Evolutionary conservation across 768 basidiomycete species (phyloP).

Genomic region (Lyophyllum shimeji): DNA sequence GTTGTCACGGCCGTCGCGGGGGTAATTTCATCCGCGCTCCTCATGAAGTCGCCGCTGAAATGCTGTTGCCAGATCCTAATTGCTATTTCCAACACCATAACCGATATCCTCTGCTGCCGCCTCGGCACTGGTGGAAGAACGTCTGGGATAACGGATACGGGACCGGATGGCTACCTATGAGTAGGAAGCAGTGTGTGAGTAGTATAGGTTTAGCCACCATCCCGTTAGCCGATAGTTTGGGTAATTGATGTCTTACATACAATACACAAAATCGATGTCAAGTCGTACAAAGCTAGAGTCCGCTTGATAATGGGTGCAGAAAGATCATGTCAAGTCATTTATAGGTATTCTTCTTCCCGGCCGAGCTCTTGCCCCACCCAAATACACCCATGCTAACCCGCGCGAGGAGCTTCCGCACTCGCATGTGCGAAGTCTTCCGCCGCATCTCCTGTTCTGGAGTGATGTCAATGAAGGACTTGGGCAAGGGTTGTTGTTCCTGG

Average conservation of each 20-base stretch:
- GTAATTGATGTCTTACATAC: conserved; percentile 54
- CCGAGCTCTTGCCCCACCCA: conserved; percentile 18
- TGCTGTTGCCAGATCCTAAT: not conserved
- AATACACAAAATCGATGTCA: conserved; percentile 52
- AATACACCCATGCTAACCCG: conserved; percentile 19
- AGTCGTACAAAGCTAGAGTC: conserved; percentile 13
- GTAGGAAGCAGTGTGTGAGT: too few relatives aligned
- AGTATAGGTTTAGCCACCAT: too few relatives aligned
- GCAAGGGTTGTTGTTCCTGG: conserved; percentile 1
- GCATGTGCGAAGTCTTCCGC: not conserved
- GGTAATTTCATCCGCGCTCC: conserved; percentile 43
- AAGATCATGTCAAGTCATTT: conserved; percentile 4
- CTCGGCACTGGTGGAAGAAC: not conserved
- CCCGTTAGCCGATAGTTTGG: not conserved
- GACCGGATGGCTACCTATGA: too few relatives aligned
- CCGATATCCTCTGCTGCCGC: not conserved
- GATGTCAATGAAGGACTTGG: conserved; percentile 39
- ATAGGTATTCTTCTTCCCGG: conserved; percentile 6
- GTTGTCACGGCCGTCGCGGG: conserved; percentile 57
- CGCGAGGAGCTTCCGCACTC: conserved; percentile 17
- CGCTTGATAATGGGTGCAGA: not conserved
- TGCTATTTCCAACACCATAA: not conserved
- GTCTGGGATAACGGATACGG: too few relatives aligned
- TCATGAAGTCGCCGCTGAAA: not conserved
- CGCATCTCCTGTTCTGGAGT: conserved; percentile 25